Percentiles rank a stretch among this genome's conserved stretches.
These are phyloP conservation scores for Teratosphaeria pseudoeucalypti DNA, from an alignment of 2,329 filamentous ascomycete genomes.

Conservation along the genomic window DNA sequence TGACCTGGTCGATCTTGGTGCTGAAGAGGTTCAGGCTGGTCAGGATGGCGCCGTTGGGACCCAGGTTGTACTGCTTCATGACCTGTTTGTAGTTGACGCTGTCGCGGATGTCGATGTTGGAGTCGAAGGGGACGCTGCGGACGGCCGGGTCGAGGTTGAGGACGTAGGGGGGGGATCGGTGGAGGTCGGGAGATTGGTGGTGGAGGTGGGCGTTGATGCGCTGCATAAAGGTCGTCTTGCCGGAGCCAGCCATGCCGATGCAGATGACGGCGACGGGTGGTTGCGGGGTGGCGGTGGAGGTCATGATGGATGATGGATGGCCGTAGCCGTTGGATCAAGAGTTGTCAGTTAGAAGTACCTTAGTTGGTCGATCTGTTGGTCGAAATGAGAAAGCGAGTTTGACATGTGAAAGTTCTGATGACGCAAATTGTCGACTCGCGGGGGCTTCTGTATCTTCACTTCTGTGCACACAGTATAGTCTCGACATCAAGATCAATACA, in stretches of 20 bases:
- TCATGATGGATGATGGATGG: background rate
- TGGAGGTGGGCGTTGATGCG: conserved; percentile 91
- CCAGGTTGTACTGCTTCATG: conserved; percentile 98
- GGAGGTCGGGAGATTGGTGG: conserved; percentile 44
- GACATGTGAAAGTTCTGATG: background rate
- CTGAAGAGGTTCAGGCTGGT: conserved; percentile 94
- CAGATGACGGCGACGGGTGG: conserved; percentile 75
- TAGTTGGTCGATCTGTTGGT: background rate
- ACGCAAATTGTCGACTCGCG: background rate
- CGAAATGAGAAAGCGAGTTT: background rate
- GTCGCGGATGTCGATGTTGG: conserved; percentile 98
- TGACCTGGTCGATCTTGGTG: conserved; percentile 94
- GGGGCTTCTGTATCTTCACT: background rate
- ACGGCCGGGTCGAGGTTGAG: conserved; percentile 96
- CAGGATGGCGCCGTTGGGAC: conserved; percentile 91
- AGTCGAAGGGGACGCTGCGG: conserved; percentile 82
- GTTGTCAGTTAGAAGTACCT: background rate
- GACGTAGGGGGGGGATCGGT: conserved; percentile 67
- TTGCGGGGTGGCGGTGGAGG: background rate
- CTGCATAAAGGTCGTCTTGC: conserved; percentile 99
- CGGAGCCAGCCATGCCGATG: conserved; percentile 95
- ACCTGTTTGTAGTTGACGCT: conserved; percentile 99
- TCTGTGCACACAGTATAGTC: background rate
- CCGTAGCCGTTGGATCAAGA: background rate
- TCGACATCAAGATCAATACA: background rate